A percentile compares a stretch with the other conserved stretches of the same genome.
These are phyloP conservation scores for Hypoxylon sp. DNA, from an alignment of 2,329 filamentous ascomycete species.

Conservation along the genomic window DNA sequence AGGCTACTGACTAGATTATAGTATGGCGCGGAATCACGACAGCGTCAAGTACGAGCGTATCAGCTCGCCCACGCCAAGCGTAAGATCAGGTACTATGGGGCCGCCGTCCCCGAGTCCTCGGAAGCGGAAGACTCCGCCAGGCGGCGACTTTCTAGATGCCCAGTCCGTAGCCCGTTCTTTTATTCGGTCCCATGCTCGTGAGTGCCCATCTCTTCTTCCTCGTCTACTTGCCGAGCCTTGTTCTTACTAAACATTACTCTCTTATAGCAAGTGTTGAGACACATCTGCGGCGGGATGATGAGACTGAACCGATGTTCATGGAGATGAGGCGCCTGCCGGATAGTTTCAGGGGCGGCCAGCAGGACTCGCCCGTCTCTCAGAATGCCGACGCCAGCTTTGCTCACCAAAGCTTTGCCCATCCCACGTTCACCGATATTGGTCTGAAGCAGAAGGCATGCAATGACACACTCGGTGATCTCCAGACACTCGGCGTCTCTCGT, in stretches of 20 bases:
- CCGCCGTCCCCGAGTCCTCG: slow-evolving; percentile 42
- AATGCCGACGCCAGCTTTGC: slow-evolving; percentile 50
- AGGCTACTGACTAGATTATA: slow-evolving; percentile 18
- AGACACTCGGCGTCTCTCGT: slow-evolving; percentile 78
- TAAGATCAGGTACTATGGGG: slow-evolving; percentile 40
- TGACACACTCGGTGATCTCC: slow-evolving; percentile 76
- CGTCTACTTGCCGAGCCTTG: neutral
- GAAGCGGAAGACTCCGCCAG: slow-evolving; percentile 31
- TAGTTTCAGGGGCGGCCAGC: slow-evolving; percentile 18
- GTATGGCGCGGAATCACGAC: slow-evolving; percentile 31
- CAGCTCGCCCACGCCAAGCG: slow-evolving; percentile 31
- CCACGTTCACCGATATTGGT: slow-evolving; percentile 69
- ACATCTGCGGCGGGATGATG: slow-evolving; percentile 43
- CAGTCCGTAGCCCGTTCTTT: slow-evolving; percentile 47
- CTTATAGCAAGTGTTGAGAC: slow-evolving; percentile 50
- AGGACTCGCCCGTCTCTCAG: slow-evolving; percentile 46
- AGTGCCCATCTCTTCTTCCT: slow-evolving; percentile 21
- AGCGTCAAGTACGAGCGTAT: slow-evolving; percentile 45
- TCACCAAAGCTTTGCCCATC: slow-evolving; percentile 55
- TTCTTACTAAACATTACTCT: slow-evolving; percentile 14
- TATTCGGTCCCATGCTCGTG: slow-evolving; percentile 50
- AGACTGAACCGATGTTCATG: slow-evolving; percentile 49
- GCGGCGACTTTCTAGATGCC: slow-evolving; percentile 30
- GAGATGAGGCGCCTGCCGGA: slow-evolving; percentile 45
- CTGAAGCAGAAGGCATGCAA: slow-evolving; percentile 76